phyloP scores from a whole-genome alignment of 257 asterid genomes.

The Solanum medicagineum region DNA sequence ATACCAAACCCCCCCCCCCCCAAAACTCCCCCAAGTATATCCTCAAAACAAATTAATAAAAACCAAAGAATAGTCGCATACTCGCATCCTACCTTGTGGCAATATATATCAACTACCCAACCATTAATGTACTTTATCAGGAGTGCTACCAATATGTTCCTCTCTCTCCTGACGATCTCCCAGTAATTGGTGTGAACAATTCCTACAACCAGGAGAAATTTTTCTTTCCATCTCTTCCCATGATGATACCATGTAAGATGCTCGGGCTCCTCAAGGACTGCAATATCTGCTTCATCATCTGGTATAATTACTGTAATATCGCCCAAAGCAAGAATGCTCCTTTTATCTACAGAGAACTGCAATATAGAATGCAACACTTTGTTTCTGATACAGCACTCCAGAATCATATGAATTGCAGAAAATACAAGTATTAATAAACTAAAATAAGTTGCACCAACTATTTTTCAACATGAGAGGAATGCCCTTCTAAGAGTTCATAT shows the following conservation, averaged over 20 bases:
- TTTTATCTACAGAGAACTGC: constrained; percentile 77
- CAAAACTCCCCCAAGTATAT: neutral
- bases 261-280: constrained; percentile 98
- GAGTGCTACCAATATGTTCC: constrained; percentile 69
- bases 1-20: neutral
- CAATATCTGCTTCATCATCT: constrained; percentile 88
- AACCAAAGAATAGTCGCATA: neutral
- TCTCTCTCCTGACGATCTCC: constrained; percentile 91
- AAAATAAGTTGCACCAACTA: neutral
- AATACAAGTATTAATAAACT: neutral
- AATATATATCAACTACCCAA: constrained; percentile 89
- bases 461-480: neutral
- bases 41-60: neutral
- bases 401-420: neutral
- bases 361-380: neutral
- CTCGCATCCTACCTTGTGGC: constrained; percentile 63
- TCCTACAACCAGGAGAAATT: constrained; percentile 77
- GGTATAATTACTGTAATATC: constrained; percentile 87
- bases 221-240: constrained; percentile 87
- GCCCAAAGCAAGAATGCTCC: constrained; percentile 92
- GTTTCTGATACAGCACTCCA: neutral
- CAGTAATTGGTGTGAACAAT: constrained; percentile 89
- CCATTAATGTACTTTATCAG: constrained; percentile 65
- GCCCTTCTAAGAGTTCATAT: neutral
- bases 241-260: constrained; percentile 99